phyloP scores from a whole-genome alignment of 208 protist genomes.

The Balamuthia mandrillaris region DNA sequence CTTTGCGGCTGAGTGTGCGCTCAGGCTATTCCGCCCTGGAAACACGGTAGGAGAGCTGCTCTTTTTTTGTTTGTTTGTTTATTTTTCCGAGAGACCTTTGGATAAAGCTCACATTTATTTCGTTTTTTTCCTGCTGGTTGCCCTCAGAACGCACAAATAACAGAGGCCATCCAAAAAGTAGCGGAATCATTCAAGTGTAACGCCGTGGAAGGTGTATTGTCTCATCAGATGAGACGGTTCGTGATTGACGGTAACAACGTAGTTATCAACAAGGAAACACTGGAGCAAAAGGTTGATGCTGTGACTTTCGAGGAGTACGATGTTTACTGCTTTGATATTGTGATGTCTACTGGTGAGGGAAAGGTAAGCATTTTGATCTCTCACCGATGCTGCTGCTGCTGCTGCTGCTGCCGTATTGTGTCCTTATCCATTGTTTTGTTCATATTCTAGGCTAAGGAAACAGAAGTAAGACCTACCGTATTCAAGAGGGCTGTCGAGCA shows the following conservation, averaged over 20 bases:
- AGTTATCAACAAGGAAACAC: slow-evolving; percentile 83
- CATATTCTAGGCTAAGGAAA: slow-evolving; percentile 86
- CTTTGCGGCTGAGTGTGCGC: slow-evolving; percentile 85
- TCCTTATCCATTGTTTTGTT: slow-evolving; percentile 71
- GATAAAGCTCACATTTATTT: too few relatives aligned
- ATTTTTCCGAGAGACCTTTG: background rate
- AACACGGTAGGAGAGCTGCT: slow-evolving; percentile 35
- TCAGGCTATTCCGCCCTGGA: slow-evolving; percentile 70
- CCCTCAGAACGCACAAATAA: slow-evolving; percentile 81
- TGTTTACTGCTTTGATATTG: slow-evolving; percentile 69
- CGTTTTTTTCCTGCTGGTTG: background rate
- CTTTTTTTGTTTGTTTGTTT: background rate
- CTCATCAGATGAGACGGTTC: slow-evolving; percentile 95
- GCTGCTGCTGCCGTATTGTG: too few relatives aligned
- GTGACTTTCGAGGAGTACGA: slow-evolving; percentile 62
- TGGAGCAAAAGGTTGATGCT: slow-evolving; percentile 90
- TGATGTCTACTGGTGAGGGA: slow-evolving; percentile 75
- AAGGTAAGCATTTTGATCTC: too few relatives aligned
- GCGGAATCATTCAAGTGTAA: slow-evolving; percentile 87
- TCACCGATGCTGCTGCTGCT: too few relatives aligned
- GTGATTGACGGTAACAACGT: slow-evolving; percentile 95
- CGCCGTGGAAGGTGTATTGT: slow-evolving; percentile 93
- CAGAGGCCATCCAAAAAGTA: slow-evolving; percentile 90
- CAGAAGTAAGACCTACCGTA: slow-evolving; percentile 80
- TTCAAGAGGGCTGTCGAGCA: slow-evolving; percentile 92